Conservation (phyloP, 352 stramenopile species). For the Phytophthora pistaciae region DNA sequence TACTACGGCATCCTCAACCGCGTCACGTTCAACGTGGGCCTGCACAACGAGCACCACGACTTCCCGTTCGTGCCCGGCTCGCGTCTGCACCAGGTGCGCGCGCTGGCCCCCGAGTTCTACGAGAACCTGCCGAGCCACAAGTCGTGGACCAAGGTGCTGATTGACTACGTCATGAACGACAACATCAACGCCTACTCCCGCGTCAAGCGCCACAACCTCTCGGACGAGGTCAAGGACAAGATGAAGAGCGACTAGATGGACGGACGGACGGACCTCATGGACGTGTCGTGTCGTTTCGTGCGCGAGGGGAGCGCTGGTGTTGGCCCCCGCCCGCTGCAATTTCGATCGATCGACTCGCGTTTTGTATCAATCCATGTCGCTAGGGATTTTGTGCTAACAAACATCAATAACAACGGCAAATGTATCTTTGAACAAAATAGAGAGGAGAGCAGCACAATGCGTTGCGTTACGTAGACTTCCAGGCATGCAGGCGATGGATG, state of each 20-base stretch:
- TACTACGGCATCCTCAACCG: constrained; percentile 98
- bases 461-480: not conserved
- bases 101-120: constrained; percentile 96
- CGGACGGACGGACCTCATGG: not conserved
- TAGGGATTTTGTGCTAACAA: constrained; percentile 35
- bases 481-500: not conserved
- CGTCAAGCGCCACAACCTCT: constrained; percentile 88
- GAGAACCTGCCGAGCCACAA: constrained; percentile 94
- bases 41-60: constrained; percentile 99
- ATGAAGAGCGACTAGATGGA: constrained; percentile 75
- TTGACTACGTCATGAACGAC: constrained; percentile 94
- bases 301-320: not conserved
- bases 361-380: constrained; percentile 37
- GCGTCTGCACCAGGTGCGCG: constrained; percentile 91
- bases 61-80: constrained; percentile 94
- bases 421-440: constrained; percentile 15
- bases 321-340: constrained; percentile 1
- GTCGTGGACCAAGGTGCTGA: constrained; percentile 94
- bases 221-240: constrained; percentile 66
- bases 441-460: too few species aligned
- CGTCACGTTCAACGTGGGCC: constrained; percentile 98
- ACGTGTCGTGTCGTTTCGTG: constrained; percentile 7
- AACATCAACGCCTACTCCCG: constrained; percentile 94
- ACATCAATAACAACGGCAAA: constrained; percentile 31
- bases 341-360: constrained; percentile 7